phyloP scores from a whole-genome alignment of 2,329 filamentous ascomycete species.

The Diplodia scrobiculata region DNA sequence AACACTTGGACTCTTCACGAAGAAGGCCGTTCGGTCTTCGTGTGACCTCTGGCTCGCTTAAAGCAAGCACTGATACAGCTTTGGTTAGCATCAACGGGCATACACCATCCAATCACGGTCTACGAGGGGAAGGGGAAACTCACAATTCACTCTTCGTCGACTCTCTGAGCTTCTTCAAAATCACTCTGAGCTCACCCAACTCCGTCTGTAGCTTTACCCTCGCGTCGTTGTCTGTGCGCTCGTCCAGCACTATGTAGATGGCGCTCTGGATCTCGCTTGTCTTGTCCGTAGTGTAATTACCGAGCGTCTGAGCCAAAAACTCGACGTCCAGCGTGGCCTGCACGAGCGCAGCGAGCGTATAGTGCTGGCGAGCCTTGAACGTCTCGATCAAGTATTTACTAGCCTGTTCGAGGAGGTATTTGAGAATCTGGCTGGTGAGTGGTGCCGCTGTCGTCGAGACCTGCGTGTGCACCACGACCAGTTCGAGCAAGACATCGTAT shows the following conservation, averaged over 20 bases:
- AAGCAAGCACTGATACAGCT: constrained; percentile 25
- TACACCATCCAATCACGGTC: not conserved
- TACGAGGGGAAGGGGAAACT: constrained; percentile 1
- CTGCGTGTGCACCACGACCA: constrained; percentile 91
- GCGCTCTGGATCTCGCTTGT: constrained; percentile 80
- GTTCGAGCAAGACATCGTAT: constrained; percentile 78
- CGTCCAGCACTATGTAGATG: constrained; percentile 89
- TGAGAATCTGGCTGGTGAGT: constrained; percentile 78
- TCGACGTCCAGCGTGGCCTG: constrained; percentile 97
- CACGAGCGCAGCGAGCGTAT: constrained; percentile 81
- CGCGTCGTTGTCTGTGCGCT: constrained; percentile 84
- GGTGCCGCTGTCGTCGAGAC: constrained; percentile 60
- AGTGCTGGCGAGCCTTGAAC: constrained; percentile 67
- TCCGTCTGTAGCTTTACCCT: constrained; percentile 79
- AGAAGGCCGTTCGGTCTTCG: constrained; percentile 24
- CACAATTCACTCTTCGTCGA: constrained; percentile 43
- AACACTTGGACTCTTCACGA: not conserved
- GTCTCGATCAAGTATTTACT: constrained; percentile 78
- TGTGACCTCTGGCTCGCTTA: constrained; percentile 24
- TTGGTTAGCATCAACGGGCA: constrained; percentile 1
- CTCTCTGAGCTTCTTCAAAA: constrained; percentile 66
- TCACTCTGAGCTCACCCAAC: constrained; percentile 82
- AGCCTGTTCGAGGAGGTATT: constrained; percentile 80
- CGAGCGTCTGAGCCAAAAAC: constrained; percentile 91
- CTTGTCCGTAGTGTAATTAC: constrained; percentile 81